phyloP scores from a whole-genome alignment of 495 filamentous ascomycete species.

The Daldinia decipiens region DNA sequence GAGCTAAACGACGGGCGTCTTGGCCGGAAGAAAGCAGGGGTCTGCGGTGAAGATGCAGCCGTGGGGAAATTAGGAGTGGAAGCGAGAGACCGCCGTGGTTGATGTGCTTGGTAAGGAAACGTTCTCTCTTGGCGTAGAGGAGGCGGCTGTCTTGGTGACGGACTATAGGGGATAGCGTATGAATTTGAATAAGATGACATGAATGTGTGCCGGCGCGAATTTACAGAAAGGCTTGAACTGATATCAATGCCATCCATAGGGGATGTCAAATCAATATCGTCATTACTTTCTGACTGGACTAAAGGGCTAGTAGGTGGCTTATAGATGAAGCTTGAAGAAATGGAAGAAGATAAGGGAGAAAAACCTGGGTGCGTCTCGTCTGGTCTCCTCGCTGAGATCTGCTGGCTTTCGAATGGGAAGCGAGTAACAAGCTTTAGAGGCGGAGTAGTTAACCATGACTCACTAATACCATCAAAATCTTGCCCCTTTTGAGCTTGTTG shows the following conservation, averaged over 20 bases:
- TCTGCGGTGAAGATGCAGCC: slow-evolving; percentile 65
- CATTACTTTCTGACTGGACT: slow-evolving; percentile 88
- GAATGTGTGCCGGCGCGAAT: slow-evolving; percentile 53
- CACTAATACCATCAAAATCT: slow-evolving; percentile 21
- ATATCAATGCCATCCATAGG: slow-evolving; percentile 60
- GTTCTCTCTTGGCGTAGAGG: slow-evolving; percentile 62
- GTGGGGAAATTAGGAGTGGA: slow-evolving; percentile 67
- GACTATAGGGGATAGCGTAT: slow-evolving; percentile 44
- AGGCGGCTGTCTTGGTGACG: slow-evolving; percentile 48
- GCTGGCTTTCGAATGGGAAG: slow-evolving; percentile 52
- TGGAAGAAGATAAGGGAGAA: slow-evolving; percentile 76
- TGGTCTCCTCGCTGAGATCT: slow-evolving; percentile 45
- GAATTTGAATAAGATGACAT: slow-evolving; percentile 50
- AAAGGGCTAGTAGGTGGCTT: slow-evolving; percentile 92
- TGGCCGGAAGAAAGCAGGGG: slow-evolving; percentile 64
- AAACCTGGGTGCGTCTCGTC: slow-evolving; percentile 56
- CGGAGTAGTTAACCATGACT: slow-evolving; percentile 57
- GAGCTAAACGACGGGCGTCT: slow-evolving; percentile 78
- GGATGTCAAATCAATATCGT: slow-evolving; percentile 74
- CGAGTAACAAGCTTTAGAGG: slow-evolving; percentile 57
- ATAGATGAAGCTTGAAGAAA: slow-evolving; percentile 84
- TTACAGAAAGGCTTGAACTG: slow-evolving; percentile 43
- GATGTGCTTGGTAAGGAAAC: slow-evolving; percentile 73
- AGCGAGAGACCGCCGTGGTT: slow-evolving; percentile 77
- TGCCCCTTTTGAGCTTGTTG: slow-evolving; percentile 21